These are phyloP conservation scores for Metarhizium humberi DNA, from an alignment of 2,329 filamentous ascomycete genomes.

Conservation along the genomic window DNA sequence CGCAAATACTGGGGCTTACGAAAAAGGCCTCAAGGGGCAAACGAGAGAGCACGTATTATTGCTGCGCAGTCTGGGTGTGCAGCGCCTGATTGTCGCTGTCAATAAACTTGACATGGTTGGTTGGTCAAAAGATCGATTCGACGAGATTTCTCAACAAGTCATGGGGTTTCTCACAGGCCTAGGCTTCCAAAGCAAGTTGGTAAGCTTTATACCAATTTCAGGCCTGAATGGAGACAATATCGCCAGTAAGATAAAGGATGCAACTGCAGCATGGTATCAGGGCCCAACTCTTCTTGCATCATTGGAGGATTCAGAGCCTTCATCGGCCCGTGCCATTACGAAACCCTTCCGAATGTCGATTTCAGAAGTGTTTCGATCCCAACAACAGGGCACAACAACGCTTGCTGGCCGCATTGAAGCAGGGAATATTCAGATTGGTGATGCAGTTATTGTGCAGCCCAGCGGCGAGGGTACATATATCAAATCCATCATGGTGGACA, in stretches of 20 bases:
- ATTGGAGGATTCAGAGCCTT: conserved; percentile 72
- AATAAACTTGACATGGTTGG: conserved; percentile 88
- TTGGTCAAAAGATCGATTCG: conserved; percentile 77
- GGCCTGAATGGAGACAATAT: conserved; percentile 87
- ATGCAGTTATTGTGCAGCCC: conserved; percentile 70
- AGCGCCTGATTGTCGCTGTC: conserved; percentile 78
- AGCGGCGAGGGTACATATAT: conserved; percentile 72
- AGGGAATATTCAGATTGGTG: conserved; percentile 76
- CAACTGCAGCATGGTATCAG: conserved; percentile 65
- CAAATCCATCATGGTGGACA: conserved; percentile 72
- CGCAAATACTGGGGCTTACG: conserved; percentile 81
- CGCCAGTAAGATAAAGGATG: conserved; percentile 44
- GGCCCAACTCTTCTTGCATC: conserved; percentile 74
- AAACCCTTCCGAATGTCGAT: conserved; percentile 82
- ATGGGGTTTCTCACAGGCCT: conserved; percentile 72
- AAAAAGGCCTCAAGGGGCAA: conserved; percentile 86
- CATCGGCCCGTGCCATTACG: conserved; percentile 53
- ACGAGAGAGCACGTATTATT: conserved; percentile 90
- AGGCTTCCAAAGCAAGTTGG: conserved; percentile 71
- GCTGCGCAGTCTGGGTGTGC: conserved; percentile 82
- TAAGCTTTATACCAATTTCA: conserved; percentile 83
- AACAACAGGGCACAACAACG: conserved; percentile 72
- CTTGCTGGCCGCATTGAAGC: conserved; percentile 80
- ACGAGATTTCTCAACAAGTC: conserved; percentile 77
- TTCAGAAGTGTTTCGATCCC: conserved; percentile 74